These are phyloP conservation scores for Claviceps monticola DNA, from an alignment of 2,329 filamentous ascomycete genomes.

Conservation along the genomic window DNA sequence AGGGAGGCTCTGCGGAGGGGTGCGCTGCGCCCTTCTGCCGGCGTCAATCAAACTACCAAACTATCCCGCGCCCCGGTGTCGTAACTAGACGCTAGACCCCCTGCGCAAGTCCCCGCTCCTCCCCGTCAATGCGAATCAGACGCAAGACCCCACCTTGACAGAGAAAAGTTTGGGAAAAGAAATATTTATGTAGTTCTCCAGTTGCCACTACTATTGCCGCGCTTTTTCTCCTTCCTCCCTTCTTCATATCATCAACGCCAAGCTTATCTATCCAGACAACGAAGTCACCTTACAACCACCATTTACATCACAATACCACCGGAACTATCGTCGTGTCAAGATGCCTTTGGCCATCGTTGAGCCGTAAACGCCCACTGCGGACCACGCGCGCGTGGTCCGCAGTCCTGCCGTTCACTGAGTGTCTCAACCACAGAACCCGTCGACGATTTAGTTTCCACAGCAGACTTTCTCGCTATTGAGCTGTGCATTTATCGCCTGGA, in stretches of 20 bases:
- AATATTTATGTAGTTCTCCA: conserved; percentile 6
- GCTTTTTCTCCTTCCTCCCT: conserved; percentile 13
- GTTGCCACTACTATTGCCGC: conserved; percentile 4
- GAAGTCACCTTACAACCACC: conserved; percentile 39
- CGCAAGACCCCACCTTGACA: conserved; percentile 10
- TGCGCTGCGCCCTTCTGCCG: no score
- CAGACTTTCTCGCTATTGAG: conserved; percentile 32
- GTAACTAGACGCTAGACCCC: conserved; percentile 3
- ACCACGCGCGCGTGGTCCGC: conserved; percentile 43
- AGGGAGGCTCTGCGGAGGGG: no score
- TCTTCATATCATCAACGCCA: conserved; percentile 17
- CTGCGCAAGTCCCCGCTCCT: background rate
- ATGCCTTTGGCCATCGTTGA: conserved; percentile 71
- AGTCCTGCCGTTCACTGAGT: conserved; percentile 81
- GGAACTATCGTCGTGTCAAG: conserved; percentile 56
- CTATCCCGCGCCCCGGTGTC: background rate
- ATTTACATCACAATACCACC: conserved; percentile 19
- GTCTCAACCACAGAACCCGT: conserved; percentile 29
- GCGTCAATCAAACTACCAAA: no score
- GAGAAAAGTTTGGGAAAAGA: conserved; percentile 11
- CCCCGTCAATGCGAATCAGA: conserved; percentile 9
- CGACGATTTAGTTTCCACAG: conserved; percentile 54
- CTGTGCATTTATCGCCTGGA: conserved; percentile 6
- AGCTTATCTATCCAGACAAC: conserved; percentile 39
- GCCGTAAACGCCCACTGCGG: conserved; percentile 86